Base-by-base conservation (phyloP, 805 yeast species). In the Lipomyces orientalis region DNA sequence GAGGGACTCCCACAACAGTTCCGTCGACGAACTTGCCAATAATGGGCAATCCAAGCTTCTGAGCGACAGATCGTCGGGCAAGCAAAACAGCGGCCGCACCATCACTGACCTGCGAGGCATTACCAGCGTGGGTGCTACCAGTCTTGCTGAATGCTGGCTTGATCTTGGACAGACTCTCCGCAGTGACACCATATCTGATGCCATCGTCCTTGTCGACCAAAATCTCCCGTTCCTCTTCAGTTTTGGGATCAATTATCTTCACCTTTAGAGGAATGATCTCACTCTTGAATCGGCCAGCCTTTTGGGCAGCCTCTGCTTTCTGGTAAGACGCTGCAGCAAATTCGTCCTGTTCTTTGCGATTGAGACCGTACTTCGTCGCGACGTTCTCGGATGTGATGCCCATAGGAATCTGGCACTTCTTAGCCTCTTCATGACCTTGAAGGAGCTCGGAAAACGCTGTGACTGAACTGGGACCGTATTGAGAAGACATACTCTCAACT, bases 351-450 rank as follows among this genome's bases (percentile, higher is more conserved):
- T 83, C 87, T 39, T 77, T 75, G 78, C 98, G 87, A 34, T 87
- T 75, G 67, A 94, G 83, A 70, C 80, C 79, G 79, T 83, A 93
- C 78, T 85, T 84, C 55, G 80, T 79, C 35, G 96, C 93, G 65
- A 94, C 90, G 78, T 94, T 94, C 82, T 94, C 98, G 76, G 92
- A 90, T 63, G 98, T 94, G 75, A 89, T 88, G 58, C 98, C 98
- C 98, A 94, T 94, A 72, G 98, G 98, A 70, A 94, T 87, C 79
- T 90, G 81, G 81, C 98, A 94, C 79, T 88, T 85, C 60, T 77
- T 75, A 72, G 82, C 78, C 66, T 73, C 76, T n/a, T 51, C 54
- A 51, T 71, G 33, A 9, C 77, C 76, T 57, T 81, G 75, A 75
- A 86, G 76, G 19, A 80, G 80, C 25, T 85, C 83, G 12, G 91